Conservation (phyloP, 2,329 filamentous ascomycete genomes). For the Graphilbum fragrans region DNA sequence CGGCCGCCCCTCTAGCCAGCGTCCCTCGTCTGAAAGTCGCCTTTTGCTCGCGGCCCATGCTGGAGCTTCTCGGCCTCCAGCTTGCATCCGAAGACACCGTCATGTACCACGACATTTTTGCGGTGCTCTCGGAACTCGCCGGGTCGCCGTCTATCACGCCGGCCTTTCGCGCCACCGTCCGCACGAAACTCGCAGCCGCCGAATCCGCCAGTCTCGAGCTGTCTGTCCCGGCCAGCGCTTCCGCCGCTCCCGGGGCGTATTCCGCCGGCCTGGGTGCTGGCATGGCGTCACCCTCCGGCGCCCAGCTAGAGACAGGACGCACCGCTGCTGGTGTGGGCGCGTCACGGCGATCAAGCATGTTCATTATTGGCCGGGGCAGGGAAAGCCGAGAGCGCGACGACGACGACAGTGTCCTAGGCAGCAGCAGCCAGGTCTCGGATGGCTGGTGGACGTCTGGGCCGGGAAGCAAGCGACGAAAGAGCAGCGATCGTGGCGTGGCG, state of each 20-base stretch:
- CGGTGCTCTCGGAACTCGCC: slow-evolving; percentile 36
- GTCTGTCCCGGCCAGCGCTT: slow-evolving; percentile 5
- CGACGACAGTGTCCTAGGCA: neutral
- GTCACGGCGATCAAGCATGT: slow-evolving; percentile 5
- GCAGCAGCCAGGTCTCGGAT: too few species aligned
- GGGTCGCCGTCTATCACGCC: slow-evolving; percentile 29
- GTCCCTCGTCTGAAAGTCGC: slow-evolving; percentile 24
- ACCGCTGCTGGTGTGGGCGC: neutral
- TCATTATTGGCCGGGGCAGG: neutral
- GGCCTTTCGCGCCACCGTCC: slow-evolving; percentile 30
- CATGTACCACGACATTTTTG: slow-evolving; percentile 38
- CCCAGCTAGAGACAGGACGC: neutral
- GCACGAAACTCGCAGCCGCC: slow-evolving; percentile 19
- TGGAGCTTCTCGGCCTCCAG: slow-evolving; percentile 32
- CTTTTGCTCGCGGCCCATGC: slow-evolving; percentile 24
- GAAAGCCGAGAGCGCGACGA: neutral
- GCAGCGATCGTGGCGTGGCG: too few species aligned
- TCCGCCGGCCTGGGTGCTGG: slow-evolving; percentile 6
- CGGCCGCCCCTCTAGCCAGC: slow-evolving; percentile 3
- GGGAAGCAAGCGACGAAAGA: neutral
- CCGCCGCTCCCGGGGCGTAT: neutral
- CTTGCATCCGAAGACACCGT: slow-evolving; percentile 21
- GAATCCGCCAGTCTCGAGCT: slow-evolving; percentile 11
- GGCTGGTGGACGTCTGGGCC: neutral
- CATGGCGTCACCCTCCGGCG: slow-evolving; percentile 3